Percentiles rank a stretch among this genome's conserved stretches.
Evolutionary conservation across 495 filamentous ascomycete genomes (phyloP).

Genomic region (Astrothelium macrocarpum): DNA sequence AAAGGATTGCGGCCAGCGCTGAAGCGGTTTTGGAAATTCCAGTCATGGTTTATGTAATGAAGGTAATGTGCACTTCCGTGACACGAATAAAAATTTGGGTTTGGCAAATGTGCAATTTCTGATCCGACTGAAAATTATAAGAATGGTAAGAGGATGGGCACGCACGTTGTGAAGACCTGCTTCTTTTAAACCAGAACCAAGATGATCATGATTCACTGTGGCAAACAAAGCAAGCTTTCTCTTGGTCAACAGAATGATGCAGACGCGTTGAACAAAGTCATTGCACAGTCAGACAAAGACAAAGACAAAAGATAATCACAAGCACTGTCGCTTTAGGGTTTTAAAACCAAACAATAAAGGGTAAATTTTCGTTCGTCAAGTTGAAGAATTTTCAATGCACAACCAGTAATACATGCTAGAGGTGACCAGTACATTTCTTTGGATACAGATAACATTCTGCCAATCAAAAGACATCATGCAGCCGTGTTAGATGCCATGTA

Average conservation of each 20-base stretch:
- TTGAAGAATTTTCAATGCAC: background rate
- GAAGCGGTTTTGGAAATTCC: background rate
- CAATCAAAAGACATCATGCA: background rate
- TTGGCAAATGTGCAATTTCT: no score
- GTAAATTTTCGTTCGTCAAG: background rate
- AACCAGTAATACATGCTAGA: constrained; percentile 1
- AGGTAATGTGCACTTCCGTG: background rate
- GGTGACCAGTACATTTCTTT: background rate
- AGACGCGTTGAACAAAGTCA: background rate
- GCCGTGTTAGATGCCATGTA: background rate
- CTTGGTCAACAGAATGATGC: background rate
- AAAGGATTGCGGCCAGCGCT: background rate
- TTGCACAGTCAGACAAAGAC: background rate
- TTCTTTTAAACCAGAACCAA: background rate
- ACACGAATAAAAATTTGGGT: background rate
- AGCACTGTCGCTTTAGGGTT: background rate
- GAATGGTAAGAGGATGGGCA: no score
- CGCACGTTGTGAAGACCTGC: no score
- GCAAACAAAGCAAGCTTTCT: background rate
- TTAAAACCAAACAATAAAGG: background rate
- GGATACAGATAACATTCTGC: background rate
- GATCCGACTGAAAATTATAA: background rate
- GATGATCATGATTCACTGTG: background rate
- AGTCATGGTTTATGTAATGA: background rate
- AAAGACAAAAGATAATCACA: background rate